These are phyloP conservation scores for Misopates orontium DNA, from an alignment of 257 asterid genomes.

Conservation along the genomic window DNA sequence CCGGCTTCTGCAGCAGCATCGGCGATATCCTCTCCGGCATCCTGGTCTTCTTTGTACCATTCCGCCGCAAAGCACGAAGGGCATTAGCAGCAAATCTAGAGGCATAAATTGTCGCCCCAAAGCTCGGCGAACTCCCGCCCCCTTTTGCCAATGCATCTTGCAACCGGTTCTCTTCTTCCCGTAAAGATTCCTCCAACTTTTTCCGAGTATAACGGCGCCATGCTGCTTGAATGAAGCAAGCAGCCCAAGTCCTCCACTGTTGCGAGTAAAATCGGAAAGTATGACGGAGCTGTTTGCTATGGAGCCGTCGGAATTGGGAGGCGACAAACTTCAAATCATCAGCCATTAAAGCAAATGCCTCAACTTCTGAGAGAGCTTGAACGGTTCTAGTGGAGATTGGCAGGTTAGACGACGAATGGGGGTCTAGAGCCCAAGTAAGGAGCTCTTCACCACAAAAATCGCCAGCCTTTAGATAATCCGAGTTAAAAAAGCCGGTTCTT, in stretches of 20 bases:
- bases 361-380: constrained; percentile 90
- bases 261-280: constrained; percentile 91
- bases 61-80: constrained; percentile 65
- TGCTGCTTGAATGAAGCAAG: constrained; percentile 91
- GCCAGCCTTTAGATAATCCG: constrained; percentile 76
- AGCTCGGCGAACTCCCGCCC: constrained; percentile 67
- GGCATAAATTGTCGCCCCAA: constrained; percentile 89
- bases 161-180: constrained; percentile 71
- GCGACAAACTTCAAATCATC: constrained; percentile 92
- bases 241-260: constrained; percentile 99
- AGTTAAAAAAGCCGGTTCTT: constrained; percentile 84
- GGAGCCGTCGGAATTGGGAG: constrained; percentile 81
- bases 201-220: constrained; percentile 78
- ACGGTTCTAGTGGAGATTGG: constrained; percentile 95
- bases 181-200: constrained; percentile 80
- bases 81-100: constrained; percentile 93
- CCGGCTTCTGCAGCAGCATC: constrained; percentile 82
- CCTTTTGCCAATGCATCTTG: constrained; percentile 73
- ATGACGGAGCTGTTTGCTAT: constrained; percentile 90
- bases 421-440: constrained; percentile 96
- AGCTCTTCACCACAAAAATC: constrained; percentile 99
- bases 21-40: constrained; percentile 74
- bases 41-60: constrained; percentile 58
- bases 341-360: constrained; percentile 88
- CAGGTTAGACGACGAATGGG: constrained; percentile 77